Conservation (phyloP, 768 basidiomycete species). For the Piloderma croceum region DNA sequence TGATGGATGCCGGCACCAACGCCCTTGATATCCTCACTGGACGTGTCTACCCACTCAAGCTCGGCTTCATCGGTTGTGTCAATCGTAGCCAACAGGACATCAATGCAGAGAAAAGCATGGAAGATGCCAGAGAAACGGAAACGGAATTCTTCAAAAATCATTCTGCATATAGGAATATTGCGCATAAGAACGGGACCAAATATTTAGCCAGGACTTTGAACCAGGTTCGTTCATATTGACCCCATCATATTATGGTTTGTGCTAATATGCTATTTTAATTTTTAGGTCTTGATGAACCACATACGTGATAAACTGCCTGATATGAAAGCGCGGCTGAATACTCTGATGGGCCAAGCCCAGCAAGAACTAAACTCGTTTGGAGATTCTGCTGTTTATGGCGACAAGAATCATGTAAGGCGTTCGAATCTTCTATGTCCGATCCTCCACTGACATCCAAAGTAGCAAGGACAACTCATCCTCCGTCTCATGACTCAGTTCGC, state of each 20-base stretch:
- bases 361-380: conserved; percentile 97
- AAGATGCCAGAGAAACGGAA: conserved; percentile 79
- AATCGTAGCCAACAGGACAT: conserved; percentile 98
- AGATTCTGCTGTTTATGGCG: conserved; percentile 86
- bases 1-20: conserved; percentile 99
- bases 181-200: conserved; percentile 96
- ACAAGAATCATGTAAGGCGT: conserved; percentile 67
- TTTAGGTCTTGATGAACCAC: conserved; percentile 87
- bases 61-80: conserved; percentile 97
- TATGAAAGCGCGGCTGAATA: conserved; percentile 98
- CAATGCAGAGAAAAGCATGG: conserved; percentile 78
- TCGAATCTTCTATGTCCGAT: neutral
- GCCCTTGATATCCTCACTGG: conserved; percentile 94
- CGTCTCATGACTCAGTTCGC: conserved; percentile 99
- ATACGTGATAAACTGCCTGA: conserved; percentile 98
- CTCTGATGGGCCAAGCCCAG: conserved; percentile 97
- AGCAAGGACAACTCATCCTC: conserved; percentile 86
- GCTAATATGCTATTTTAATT: neutral
- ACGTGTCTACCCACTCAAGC: conserved; percentile 93
- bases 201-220: conserved; percentile 92
- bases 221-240: conserved; percentile 48
- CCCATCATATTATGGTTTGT: neutral
- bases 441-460: conserved; percentile 16
- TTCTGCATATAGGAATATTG: conserved; percentile 88
- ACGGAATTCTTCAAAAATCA: conserved; percentile 88